These are phyloP conservation scores for Babesia ovis DNA, from an alignment of 169 alveolate species.

Conservation along the genomic window DNA sequence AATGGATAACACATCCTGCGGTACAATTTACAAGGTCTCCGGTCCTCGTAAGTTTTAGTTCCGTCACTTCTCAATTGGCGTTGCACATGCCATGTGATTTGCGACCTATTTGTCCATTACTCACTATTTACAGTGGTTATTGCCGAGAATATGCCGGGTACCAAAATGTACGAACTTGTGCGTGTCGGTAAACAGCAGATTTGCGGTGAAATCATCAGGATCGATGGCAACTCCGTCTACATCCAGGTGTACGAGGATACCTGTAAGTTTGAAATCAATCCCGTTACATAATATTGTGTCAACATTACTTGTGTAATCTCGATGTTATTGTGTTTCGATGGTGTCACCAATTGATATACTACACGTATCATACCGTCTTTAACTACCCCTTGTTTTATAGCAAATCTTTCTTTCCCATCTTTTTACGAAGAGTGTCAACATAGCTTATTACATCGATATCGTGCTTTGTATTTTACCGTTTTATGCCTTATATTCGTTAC, in stretches of 20 bases:
- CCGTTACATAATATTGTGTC: no score
- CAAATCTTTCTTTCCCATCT: no score
- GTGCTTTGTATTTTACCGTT: not conserved
- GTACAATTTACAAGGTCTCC: conserved; percentile 91
- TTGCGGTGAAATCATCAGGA: conserved; percentile 97
- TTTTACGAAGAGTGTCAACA: no score
- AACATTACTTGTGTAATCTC: no score
- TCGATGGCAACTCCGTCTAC: conserved; percentile 97
- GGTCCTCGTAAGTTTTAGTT: conserved; percentile 84
- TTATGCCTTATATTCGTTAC: not conserved
- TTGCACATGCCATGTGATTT: conserved; percentile 2
- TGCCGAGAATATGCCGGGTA: conserved; percentile 98
- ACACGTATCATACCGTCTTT: not conserved
- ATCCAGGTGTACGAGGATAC: conserved; percentile 98
- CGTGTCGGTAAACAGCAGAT: conserved; percentile 95
- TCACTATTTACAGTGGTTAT: conserved; percentile 88
- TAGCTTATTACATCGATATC: no score
- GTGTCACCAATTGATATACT: not conserved
- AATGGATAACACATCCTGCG: conserved; percentile 62
- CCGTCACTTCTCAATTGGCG: not conserved
- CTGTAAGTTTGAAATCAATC: conserved; percentile 74
- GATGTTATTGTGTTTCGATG: not conserved
- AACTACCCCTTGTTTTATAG: no score
- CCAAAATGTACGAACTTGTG: conserved; percentile 97
- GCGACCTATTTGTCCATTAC: not conserved